Evolutionary conservation across 75 land plant species (phyloP).

Genomic region (Gnetum montanum): DNA sequence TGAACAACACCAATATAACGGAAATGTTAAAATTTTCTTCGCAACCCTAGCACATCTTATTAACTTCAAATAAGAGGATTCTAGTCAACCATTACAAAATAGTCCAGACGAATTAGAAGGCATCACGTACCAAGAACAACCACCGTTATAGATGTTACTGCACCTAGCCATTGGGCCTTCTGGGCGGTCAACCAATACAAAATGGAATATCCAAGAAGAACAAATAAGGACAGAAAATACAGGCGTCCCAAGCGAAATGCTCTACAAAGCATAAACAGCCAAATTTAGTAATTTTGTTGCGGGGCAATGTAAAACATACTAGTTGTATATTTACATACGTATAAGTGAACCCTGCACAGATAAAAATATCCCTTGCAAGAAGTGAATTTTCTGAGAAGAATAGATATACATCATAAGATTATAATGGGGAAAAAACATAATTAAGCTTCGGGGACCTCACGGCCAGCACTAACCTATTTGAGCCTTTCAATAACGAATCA

Average conservation of each 20-base stretch:
- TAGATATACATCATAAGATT: too few relatives aligned
- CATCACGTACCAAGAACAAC: slow-evolving; percentile 64
- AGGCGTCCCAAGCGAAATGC: slow-evolving; percentile 64
- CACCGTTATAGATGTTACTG: slow-evolving; percentile 88
- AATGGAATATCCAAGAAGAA: slow-evolving; percentile 80
- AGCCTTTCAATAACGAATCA: slow-evolving; percentile 59
- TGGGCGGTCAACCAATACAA: slow-evolving; percentile 87
- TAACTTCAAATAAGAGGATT: too few relatives aligned
- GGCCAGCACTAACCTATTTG: slow-evolving; percentile 44
- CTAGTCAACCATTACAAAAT: not conserved
- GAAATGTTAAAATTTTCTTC: not conserved
- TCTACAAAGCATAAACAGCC: slow-evolving; percentile 27
- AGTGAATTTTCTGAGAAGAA: too few relatives aligned
- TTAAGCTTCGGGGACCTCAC: too few relatives aligned
- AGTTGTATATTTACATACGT: too few relatives aligned
- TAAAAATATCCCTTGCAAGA: too few relatives aligned
- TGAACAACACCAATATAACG: not conserved
- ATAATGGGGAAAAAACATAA: too few relatives aligned
- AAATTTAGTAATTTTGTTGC: not conserved
- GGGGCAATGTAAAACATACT: not conserved
- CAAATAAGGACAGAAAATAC: slow-evolving; percentile 71
- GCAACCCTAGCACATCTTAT: too few relatives aligned
- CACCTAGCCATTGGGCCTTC: slow-evolving; percentile 83
- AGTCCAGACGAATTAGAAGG: not conserved
- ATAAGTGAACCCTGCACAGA: too few relatives aligned